These are phyloP conservation scores for Luffa aegyptiaca DNA, from an alignment of 306 rosid species.

Conservation along the genomic window DNA sequence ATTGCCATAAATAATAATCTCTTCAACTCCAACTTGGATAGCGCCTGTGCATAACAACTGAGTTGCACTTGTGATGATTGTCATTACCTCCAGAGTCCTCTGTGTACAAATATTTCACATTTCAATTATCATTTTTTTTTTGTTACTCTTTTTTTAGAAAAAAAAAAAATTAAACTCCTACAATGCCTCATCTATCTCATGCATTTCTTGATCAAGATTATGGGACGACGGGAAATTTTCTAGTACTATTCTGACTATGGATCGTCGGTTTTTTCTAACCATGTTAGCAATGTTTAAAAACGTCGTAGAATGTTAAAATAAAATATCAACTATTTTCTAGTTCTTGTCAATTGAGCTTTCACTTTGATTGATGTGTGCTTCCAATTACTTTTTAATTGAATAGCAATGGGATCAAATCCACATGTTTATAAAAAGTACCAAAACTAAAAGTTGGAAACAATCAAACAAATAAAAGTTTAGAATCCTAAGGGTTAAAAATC, in stretches of 20 bases:
- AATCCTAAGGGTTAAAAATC: too few relatives aligned
- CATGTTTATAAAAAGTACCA: neutral
- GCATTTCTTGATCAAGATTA: neutral
- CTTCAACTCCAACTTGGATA: conserved; percentile 47
- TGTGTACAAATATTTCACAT: conserved; percentile 15
- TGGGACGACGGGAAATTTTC: neutral
- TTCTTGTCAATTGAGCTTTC: too few relatives aligned
- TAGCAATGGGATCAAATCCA: too few relatives aligned
- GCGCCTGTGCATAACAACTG: conserved; percentile 52
- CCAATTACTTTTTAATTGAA: too few relatives aligned
- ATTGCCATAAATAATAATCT: conserved; percentile 6
- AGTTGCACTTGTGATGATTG: conserved; percentile 65
- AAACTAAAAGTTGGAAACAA: neutral
- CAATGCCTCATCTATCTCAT: neutral
- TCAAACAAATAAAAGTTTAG: neutral
- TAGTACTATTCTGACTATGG: neutral
- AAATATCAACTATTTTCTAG: too few relatives aligned
- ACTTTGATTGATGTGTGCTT: too few relatives aligned
- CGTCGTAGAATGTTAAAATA: neutral
- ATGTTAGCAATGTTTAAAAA: neutral
- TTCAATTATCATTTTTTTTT: neutral
- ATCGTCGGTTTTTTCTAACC: neutral
- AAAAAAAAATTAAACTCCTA: neutral
- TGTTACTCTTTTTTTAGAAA: neutral
- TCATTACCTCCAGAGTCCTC: conserved; percentile 61